Conservation (phyloP, 768 basidiomycete genomes). For the Phallus indusiatus region DNA sequence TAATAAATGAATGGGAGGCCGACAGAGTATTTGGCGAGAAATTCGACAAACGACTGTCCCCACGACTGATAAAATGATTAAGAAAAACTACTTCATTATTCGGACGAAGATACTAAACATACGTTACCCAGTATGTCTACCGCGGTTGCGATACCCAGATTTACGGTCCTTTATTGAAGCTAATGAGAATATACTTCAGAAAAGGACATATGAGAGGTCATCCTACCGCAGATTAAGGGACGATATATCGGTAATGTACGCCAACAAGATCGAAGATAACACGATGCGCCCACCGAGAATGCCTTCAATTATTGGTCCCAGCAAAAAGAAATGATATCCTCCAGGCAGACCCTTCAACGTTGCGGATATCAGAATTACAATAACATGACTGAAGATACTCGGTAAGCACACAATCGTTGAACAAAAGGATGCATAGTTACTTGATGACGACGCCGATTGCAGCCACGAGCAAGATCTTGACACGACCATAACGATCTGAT, state of each 20-base stretch:
- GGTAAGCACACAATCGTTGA: background rate
- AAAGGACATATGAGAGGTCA: background rate
- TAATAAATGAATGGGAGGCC: conserved; percentile 63
- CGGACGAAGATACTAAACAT: background rate
- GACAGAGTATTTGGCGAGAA: conserved; percentile 50
- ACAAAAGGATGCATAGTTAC: conserved; percentile 12
- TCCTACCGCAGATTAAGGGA: conserved; percentile 44
- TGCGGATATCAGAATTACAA: conserved; percentile 54
- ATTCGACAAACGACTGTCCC: conserved; percentile 62
- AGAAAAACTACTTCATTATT: background rate
- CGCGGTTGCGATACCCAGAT: background rate
- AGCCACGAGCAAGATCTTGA: conserved; percentile 50
- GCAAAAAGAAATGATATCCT: conserved; percentile 70
- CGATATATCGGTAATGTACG: conserved; percentile 66
- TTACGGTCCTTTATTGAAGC: background rate
- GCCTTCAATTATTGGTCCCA: conserved; percentile 62
- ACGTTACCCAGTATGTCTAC: background rate
- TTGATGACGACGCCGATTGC: conserved; percentile 51
- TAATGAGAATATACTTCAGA: background rate
- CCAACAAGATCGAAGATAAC: conserved; percentile 31
- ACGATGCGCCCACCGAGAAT: conserved; percentile 51
- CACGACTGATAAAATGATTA: conserved; percentile 22
- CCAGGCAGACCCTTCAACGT: conserved; percentile 58
- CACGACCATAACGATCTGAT: conserved; percentile 73
- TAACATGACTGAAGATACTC: conserved; percentile 38